Base-by-base conservation (phyloP, 2,329 filamentous ascomycete genomes). In the Colletotrichum lini region DNA sequence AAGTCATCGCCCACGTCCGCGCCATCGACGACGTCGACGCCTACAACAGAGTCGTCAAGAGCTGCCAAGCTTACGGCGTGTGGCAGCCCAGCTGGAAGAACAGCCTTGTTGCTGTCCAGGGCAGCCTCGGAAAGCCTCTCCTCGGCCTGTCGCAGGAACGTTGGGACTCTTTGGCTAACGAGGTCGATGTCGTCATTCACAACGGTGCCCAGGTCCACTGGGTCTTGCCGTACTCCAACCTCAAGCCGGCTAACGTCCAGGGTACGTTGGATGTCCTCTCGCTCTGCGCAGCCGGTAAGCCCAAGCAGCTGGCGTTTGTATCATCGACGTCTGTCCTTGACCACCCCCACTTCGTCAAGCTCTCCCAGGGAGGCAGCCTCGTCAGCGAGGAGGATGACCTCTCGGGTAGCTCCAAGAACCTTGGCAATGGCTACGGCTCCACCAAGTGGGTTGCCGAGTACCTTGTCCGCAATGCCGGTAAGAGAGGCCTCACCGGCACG, bases 341-440 rank as follows among this genome's bases (percentile, higher is more conserved):
- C 80, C 94, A 89, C 0, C 91, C 95, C 44, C 85, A 97, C 83
- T 98, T 94, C 79, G 87, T 96, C 65, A 84, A 92, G 58, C 87
- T 95, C 49, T 96, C 94, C 0, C 85, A 92, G 67, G 92, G 93
- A 12, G 90, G 89, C 9, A 85, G 84, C 23, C 89, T 90, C 15
- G 88, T 98, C 18, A 85, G 87, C 23, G 53, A 56, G 30, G 96
- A 98, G 80, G 86, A 86, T 78, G 91, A 96, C 74, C 86, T 98
- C 73, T 85, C 89, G 75, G 94, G 95, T 64, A 95, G 93, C 77
- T 87, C 90, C 49, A 90, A 85, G 63, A 94, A 94, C 42, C 89
- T 98, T 2, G 91, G 90, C 49, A 98, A 94, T 1, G 95, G 96
- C 6, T 98, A 98, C 77, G 95, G 96, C 3, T 95, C 98, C 80